Conservation (phyloP, 2,329 filamentous ascomycete genomes). For the Graphiopsis chlorocephala region DNA sequence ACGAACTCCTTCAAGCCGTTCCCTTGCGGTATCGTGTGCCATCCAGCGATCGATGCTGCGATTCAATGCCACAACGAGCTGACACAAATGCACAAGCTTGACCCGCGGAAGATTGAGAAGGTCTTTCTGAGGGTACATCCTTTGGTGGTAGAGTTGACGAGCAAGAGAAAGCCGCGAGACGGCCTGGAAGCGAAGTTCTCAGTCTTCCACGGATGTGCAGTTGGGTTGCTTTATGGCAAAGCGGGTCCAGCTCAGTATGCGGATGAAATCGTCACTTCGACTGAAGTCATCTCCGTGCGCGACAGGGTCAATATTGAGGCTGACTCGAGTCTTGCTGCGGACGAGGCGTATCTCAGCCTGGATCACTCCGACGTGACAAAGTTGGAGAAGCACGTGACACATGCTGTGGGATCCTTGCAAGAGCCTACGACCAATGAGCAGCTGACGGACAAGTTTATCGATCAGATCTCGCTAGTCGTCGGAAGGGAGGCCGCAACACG, state of each 20-base stretch:
- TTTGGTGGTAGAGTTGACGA: slow-evolving; percentile 53
- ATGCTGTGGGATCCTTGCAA: slow-evolving; percentile 52
- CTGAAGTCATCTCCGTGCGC: slow-evolving; percentile 42
- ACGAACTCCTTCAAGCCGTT: slow-evolving; percentile 58
- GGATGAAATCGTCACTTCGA: slow-evolving; percentile 46
- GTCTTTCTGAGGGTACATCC: slow-evolving; percentile 50
- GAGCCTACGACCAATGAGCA: slow-evolving; percentile 48
- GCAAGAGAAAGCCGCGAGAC: slow-evolving; percentile 49
- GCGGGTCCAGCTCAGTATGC: slow-evolving; percentile 53
- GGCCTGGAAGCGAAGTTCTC: slow-evolving; percentile 56
- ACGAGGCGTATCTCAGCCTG: slow-evolving; percentile 43
- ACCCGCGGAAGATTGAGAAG: slow-evolving; percentile 34
- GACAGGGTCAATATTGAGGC: slow-evolving; percentile 46
- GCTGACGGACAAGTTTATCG: slow-evolving; percentile 50
- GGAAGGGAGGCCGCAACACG: slow-evolving; percentile 31
- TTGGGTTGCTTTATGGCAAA: slow-evolving; percentile 51
- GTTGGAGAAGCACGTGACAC: slow-evolving; percentile 47
- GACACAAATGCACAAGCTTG: neutral
- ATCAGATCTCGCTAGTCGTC: slow-evolving; percentile 46
- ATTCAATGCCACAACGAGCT: neutral
- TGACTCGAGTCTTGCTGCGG: slow-evolving; percentile 41
- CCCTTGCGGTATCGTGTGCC: slow-evolving; percentile 57
- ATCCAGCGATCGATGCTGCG: slow-evolving; percentile 53
- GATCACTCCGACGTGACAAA: slow-evolving; percentile 38
- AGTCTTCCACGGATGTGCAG: slow-evolving; percentile 54